phyloP scores from a whole-genome alignment of 805 yeast species.

The Saccharomyces eubayanus region DNA sequence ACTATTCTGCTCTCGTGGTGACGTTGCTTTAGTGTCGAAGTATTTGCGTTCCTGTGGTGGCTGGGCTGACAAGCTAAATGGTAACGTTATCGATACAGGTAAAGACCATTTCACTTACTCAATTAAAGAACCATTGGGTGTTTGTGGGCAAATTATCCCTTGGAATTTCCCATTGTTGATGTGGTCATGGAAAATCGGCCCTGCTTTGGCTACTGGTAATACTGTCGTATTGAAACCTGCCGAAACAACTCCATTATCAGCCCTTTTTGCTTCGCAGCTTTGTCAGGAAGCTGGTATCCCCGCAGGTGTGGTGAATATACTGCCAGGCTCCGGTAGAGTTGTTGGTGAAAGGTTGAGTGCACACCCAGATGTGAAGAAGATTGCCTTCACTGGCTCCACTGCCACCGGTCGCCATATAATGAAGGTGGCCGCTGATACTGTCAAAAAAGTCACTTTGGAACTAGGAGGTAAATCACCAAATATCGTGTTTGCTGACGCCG shows the following conservation, averaged over 20 bases:
- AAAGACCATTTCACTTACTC: constrained; percentile 54
- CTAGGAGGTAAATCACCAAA: constrained; percentile 89
- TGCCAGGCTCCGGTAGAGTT: constrained; percentile 72
- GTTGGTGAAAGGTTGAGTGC: constrained; percentile 64
- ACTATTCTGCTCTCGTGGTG: constrained; percentile 61
- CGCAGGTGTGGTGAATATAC: constrained; percentile 69
- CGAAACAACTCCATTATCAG: constrained; percentile 80
- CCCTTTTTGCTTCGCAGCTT: constrained; percentile 57
- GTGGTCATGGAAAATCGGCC: constrained; percentile 83
- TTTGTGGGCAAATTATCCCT: constrained; percentile 82
- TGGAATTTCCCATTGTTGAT: constrained; percentile 90
- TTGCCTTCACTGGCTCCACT: constrained; percentile 87
- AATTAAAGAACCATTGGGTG: constrained; percentile 78
- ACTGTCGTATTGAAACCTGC: constrained; percentile 80
- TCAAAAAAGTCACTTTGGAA: constrained; percentile 77
- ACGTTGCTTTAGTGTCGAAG: constrained; percentile 59
- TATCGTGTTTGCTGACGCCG: constrained; percentile 71
- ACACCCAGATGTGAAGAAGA: constrained; percentile 64
- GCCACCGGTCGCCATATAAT: constrained; percentile 70
- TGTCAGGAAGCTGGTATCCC: constrained; percentile 74
- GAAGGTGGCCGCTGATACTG: constrained; percentile 59
- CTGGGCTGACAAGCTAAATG: constrained; percentile 63
- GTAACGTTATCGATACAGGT: constrained; percentile 54
- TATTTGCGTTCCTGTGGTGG: constrained; percentile 82
- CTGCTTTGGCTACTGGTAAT: constrained; percentile 81